Evolutionary conservation across 306 rosid genomes (phyloP).

Genomic region (Prinsepia uniflora): DNA sequence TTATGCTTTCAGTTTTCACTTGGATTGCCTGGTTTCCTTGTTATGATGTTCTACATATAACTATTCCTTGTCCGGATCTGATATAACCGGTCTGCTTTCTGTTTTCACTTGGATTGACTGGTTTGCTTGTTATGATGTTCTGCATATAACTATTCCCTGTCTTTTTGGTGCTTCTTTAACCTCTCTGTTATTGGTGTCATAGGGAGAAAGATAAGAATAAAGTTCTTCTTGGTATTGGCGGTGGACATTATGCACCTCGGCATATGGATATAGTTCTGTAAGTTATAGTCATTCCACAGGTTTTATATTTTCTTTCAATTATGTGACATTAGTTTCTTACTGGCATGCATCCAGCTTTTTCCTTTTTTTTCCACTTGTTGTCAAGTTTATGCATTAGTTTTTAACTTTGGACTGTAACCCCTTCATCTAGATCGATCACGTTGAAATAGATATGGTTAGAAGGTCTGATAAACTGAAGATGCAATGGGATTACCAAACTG

Average conservation of each 20-base stretch:
- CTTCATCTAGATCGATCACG: slow-evolving; percentile 20
- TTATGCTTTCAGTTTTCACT: no score
- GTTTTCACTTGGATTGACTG: no score
- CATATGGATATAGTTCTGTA: slow-evolving; percentile 86
- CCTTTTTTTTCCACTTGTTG: neutral
- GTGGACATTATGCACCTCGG: slow-evolving; percentile 94
- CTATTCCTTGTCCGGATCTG: slow-evolving; percentile 1
- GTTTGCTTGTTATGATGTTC: no score
- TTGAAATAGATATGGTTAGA: neutral
- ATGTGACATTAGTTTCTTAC: neutral
- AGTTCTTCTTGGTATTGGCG: slow-evolving; percentile 90
- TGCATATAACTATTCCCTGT: neutral
- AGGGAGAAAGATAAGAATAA: slow-evolving; percentile 69
- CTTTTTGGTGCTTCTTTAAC: slow-evolving; percentile 12
- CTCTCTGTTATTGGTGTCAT: slow-evolving; percentile 15
- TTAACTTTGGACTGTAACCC: slow-evolving; percentile 1
- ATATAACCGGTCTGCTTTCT: no score
- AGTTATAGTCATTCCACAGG: slow-evolving; percentile 24
- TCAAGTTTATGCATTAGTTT: neutral
- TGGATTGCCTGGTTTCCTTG: no score
- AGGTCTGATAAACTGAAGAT: neutral
- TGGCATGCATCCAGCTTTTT: neutral
- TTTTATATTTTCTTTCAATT: neutral
- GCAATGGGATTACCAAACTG: neutral
- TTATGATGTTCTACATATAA: no score